Base-by-base conservation (phyloP, 1,284 basidiomycete genomes). In the Pholiota adiposa region DNA sequence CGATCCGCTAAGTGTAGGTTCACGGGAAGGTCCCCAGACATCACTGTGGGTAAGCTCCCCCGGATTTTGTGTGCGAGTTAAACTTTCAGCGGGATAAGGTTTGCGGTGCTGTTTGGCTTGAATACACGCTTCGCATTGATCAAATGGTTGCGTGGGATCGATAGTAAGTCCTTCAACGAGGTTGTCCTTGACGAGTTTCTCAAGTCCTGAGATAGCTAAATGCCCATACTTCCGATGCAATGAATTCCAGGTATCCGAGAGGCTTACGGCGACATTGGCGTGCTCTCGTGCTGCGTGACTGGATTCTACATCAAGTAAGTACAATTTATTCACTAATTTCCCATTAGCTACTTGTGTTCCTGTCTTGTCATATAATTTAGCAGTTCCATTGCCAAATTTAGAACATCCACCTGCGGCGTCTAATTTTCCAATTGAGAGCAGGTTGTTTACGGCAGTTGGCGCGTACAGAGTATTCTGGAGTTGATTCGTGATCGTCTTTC, bases 61-160 rank as follows among this genome's bases (percentile, higher is more conserved):
- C 14, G 60, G 49, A 7, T 0, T 54, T 7, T 50, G 34, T 11
- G 62, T 31, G 31, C 43, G 16, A 38, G 57, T 58, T 36, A 58
- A 50, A 0, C 63, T 57, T 27, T 65, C 62, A 40, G 73, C 66
- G 14, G 72, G 74, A 49, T 76, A 72, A 0, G 73, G 66, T 14
- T 63, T 62, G 0, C 64, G 64, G 0, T 66, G 58, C 9, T 71
- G 68, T 48, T 79, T 80, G 0, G 70, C 77, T 33, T 73, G 64
- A 0, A 70, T 62, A 57, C 78, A 81, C 0, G 69, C 58, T 2
- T 70, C 65, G 49, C 78, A 81, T 8, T 48, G 43, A 25, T 33
- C 41, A 58, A 67, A 64, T 58, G 68, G 64, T 14, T 64, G 61
- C 7, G 64, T 55, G 59, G 67, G 53, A 59, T 69, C 64, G 7